Evolutionary conservation across 345 rosid species (phyloP).

Genomic region (Mallotus nudiflorus): DNA sequence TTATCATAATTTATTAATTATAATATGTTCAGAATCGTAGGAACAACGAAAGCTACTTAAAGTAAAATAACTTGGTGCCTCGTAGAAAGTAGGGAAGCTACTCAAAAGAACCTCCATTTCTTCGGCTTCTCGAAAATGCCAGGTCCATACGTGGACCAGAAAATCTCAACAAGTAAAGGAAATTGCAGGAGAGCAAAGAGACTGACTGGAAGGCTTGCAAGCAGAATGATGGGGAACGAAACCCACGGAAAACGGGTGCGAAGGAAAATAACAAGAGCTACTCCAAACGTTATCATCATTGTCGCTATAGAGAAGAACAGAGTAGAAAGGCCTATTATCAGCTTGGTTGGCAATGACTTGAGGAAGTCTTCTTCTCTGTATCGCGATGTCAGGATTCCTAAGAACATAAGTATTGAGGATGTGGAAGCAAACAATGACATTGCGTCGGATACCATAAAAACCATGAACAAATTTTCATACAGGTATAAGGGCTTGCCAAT

Average conservation of each 20-base stretch:
- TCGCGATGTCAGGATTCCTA: slow-evolving; percentile 36
- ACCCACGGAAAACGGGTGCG: slow-evolving; percentile 34
- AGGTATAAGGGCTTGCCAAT: slow-evolving; percentile 18
- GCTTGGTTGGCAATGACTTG: slow-evolving; percentile 28
- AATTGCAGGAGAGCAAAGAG: slow-evolving; percentile 64
- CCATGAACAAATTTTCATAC: slow-evolving; percentile 17
- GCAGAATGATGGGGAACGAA: slow-evolving; percentile 44
- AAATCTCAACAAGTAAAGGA: slow-evolving; percentile 67
- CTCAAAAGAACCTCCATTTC: slow-evolving; percentile 17
- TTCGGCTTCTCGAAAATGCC: slow-evolving; percentile 60
- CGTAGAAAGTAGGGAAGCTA: not conserved
- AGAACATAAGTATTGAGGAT: slow-evolving; percentile 27
- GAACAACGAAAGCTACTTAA: too few species aligned
- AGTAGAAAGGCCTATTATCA: slow-evolving; percentile 59
- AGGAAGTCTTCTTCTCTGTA: slow-evolving; percentile 39
- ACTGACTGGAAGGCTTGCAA: slow-evolving; percentile 56
- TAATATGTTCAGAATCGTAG: too few species aligned
- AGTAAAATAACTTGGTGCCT: too few species aligned
- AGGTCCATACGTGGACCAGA: slow-evolving; percentile 56
- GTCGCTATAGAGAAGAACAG: slow-evolving; percentile 69
- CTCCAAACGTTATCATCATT: slow-evolving; percentile 63
- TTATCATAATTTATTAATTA: too few species aligned
- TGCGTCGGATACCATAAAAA: slow-evolving; percentile 28
- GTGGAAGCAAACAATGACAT: slow-evolving; percentile 29
- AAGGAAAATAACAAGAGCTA: slow-evolving; percentile 38